A percentile compares a stretch with the other conserved stretches of the same genome.
These are phyloP conservation scores for Metschnikowia bowlesiae DNA, from an alignment of 805 yeast genomes.

Conservation along the genomic window DNA sequence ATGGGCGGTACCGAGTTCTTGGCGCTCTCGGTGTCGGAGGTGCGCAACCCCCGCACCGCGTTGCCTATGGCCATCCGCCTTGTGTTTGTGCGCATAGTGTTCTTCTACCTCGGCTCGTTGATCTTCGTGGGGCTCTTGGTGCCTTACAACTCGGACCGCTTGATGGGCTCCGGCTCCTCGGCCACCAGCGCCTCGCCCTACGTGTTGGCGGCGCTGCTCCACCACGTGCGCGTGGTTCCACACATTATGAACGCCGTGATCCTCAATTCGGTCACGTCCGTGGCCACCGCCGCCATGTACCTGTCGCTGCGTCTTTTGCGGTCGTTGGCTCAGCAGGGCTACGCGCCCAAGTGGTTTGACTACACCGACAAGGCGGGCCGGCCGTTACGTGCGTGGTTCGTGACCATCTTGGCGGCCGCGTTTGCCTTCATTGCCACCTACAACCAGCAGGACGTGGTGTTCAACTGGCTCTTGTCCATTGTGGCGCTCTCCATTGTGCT, in stretches of 20 bases:
- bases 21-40: slow-evolving; percentile 37
- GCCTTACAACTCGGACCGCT: slow-evolving; percentile 28
- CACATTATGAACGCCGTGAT: slow-evolving; percentile 32
- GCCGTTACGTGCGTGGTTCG: slow-evolving; percentile 25
- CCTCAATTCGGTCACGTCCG: slow-evolving; percentile 29
- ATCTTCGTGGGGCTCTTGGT: slow-evolving; percentile 37
- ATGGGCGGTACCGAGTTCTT: slow-evolving; percentile 41
- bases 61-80: slow-evolving; percentile 40
- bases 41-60: slow-evolving; percentile 34
- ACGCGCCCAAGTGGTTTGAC: slow-evolving; percentile 27
- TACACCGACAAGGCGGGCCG: slow-evolving; percentile 25
- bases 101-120: slow-evolving; percentile 39
- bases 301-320: slow-evolving; percentile 23
- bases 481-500: slow-evolving; percentile 26
- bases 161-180: slow-evolving; percentile 32
- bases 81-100: slow-evolving; percentile 34
- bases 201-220: slow-evolving; percentile 26
- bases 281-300: slow-evolving; percentile 31
- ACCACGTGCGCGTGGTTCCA: slow-evolving; percentile 25
- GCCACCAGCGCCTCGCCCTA: slow-evolving; percentile 28
- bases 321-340: slow-evolving; percentile 26
- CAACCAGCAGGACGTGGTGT: slow-evolving; percentile 30
- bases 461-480: slow-evolving; percentile 28
- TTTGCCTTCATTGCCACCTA: slow-evolving; percentile 26
- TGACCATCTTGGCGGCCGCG: slow-evolving; percentile 21